Evolutionary conservation across 2,329 filamentous ascomycete species (phyloP).

Genomic region (Xylariaceae sp.): DNA sequence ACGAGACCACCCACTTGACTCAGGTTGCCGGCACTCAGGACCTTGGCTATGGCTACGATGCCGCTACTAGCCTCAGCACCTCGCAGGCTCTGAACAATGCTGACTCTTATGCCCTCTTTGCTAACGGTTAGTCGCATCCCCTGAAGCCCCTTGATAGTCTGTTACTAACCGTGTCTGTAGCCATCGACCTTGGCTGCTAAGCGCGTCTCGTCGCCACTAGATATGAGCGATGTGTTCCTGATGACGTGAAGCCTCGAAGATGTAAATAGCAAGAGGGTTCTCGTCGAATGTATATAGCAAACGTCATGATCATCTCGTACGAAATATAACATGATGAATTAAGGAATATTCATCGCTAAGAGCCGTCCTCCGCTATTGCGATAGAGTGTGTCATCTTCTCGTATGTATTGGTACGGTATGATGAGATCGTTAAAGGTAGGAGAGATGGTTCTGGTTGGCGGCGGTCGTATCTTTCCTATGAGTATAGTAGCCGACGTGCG

Average conservation of each 20-base stretch:
- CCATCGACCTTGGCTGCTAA: constrained; percentile 39
- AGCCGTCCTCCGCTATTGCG: too few species aligned
- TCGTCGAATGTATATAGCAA: background rate
- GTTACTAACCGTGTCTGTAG: constrained; percentile 15
- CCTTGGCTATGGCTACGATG: constrained; percentile 49
- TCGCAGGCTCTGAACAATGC: constrained; percentile 55
- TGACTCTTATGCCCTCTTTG: constrained; percentile 50
- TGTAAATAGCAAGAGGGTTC: background rate
- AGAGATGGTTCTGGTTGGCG: too few species aligned
- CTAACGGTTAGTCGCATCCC: constrained; percentile 37
- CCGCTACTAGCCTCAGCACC: constrained; percentile 44
- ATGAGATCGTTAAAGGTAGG: too few species aligned
- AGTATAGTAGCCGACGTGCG: background rate
- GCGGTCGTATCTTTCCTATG: background rate
- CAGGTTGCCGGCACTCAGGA: constrained; percentile 55
- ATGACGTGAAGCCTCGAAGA: background rate
- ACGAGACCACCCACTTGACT: constrained; percentile 61
- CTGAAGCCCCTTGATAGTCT: background rate
- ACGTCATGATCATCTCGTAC: background rate
- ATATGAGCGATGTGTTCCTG: background rate
- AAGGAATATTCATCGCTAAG: background rate
- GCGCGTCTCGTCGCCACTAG: background rate
- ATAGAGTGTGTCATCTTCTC: too few species aligned
- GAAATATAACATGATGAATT: background rate
- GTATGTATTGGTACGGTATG: too few species aligned